Base-by-base conservation (phyloP, 139 green algal genomes). In the Chlamydomonas sphaeroides region DNA sequence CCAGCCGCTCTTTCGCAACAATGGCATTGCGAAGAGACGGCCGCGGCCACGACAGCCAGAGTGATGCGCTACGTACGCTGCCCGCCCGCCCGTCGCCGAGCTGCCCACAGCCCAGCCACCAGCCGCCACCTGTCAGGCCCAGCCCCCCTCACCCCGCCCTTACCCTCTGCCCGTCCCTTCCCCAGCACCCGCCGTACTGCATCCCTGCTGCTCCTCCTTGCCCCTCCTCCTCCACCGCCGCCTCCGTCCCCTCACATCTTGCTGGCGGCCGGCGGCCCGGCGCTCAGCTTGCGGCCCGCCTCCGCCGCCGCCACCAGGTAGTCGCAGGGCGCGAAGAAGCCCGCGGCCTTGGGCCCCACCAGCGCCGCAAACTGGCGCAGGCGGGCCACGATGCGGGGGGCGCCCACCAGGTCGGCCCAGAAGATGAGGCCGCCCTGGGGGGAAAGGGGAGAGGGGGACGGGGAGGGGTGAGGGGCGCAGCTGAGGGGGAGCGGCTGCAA, bases 311-410 rank as follows among this genome's bases (percentile, higher is more conserved):
- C 20, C 57, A 87, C 45, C 85, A 97, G 86, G 90, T 98, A 98
- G 3, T 89, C 83, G 84, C 93, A 98, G 1, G 96, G 96, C 80
- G 90, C 80, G 86, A 98, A 98, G 79, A 98, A 97, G 49, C 95
- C 95, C 25, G 67, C 88, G 45, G 45, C 11, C 14, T 79, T 61
- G 0, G 86, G 71, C 7, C n/a, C 28, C 77, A 78, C 77, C 87
- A 85, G 84, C 11, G 84, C 65, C 6, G 89, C 88, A 41, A 95
- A 92, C 56, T 78, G 74, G 7, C 86, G 53, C 28, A 96, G 88
- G 33, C 73, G 84, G 3, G 78, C 70, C 28, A 76, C 83, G 59
- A 97, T 90, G 33, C 85, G 62, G 15, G 63, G 23, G 3, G 95
- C 92, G 14, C 95, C 95, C 14, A 96, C 78, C 23, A 95, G 84